These are phyloP conservation scores for Nicotiana sylvestris DNA, from an alignment of 257 asterid species.

Conservation along the genomic window DNA sequence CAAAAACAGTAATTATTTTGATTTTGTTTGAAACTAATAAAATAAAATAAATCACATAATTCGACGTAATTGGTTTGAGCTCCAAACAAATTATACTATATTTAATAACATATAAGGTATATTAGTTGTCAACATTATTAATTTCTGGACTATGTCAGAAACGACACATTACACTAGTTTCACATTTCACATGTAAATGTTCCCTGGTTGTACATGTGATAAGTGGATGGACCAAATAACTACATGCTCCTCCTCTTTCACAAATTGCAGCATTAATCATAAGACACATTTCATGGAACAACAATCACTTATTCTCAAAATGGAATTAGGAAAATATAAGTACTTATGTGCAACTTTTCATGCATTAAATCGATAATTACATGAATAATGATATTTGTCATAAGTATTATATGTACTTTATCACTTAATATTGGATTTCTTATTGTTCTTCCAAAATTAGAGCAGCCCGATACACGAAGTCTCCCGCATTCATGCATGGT, in stretches of 20 bases:
- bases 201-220: not conserved
- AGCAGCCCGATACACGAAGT: too few relatives aligned
- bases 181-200: constrained; percentile 5
- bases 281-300: not conserved
- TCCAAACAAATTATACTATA: not conserved
- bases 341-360: not conserved
- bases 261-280: not conserved
- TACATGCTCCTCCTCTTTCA: not conserved
- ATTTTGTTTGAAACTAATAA: not conserved
- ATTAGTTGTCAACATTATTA: not conserved
- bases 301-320: not conserved
- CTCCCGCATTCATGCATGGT: too few relatives aligned
- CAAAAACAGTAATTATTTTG: not conserved
- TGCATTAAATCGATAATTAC: not conserved
- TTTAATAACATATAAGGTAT: not conserved
- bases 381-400: too few relatives aligned
- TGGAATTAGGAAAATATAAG: not conserved
- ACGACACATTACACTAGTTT: not conserved
- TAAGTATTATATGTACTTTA: too few relatives aligned
- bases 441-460: too few relatives aligned
- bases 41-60: not conserved
- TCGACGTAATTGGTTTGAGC: not conserved
- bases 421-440: too few relatives aligned
- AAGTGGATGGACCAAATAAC: not conserved
- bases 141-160: not conserved